Percentiles rank a stretch among this genome's conserved stretches.
These are phyloP conservation scores for Geranomyces michiganensis DNA, from an alignment of 192 early-diverging fungal genomes.

Conservation along the genomic window DNA sequence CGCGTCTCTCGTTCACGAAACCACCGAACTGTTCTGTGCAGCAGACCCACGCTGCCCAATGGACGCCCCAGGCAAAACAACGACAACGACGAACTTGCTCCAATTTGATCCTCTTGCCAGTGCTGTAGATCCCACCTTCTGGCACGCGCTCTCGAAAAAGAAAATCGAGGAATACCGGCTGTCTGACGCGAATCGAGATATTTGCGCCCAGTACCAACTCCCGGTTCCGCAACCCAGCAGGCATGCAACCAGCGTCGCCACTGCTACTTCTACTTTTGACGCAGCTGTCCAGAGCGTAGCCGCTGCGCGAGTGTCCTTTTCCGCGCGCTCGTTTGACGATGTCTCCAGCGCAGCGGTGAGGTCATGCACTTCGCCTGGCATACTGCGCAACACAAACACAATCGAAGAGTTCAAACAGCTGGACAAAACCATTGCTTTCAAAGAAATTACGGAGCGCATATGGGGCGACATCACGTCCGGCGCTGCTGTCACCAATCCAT, in stretches of 20 bases:
- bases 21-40: too few species aligned
- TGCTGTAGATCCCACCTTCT: conserved; percentile 88
- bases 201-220: conserved; percentile 69
- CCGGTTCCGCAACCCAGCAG: conserved; percentile 4
- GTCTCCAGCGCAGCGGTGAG: neutral
- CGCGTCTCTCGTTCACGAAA: too few species aligned
- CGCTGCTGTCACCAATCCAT: conserved; percentile 61
- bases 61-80: too few species aligned
- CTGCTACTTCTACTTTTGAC: neutral
- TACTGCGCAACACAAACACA: conserved; percentile 90
- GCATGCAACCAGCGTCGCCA: neutral
- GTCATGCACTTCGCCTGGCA: conserved; percentile 42
- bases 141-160: conserved; percentile 74
- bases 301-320: conserved; percentile 68
- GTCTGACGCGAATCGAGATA: conserved; percentile 59
- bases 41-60: too few species aligned
- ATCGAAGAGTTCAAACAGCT: conserved; percentile 85
- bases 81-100: conserved; percentile 42
- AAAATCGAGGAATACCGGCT: conserved; percentile 86
- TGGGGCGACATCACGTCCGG: conserved; percentile 74
- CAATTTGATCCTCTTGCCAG: conserved; percentile 86
- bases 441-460: conserved; percentile 62
- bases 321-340: conserved; percentile 53
- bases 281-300: conserved; percentile 9
- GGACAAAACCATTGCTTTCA: conserved; percentile 76